Base-by-base conservation (phyloP, 2,329 filamentous ascomycete species). In the Neofusicoccum sp. region DNA sequence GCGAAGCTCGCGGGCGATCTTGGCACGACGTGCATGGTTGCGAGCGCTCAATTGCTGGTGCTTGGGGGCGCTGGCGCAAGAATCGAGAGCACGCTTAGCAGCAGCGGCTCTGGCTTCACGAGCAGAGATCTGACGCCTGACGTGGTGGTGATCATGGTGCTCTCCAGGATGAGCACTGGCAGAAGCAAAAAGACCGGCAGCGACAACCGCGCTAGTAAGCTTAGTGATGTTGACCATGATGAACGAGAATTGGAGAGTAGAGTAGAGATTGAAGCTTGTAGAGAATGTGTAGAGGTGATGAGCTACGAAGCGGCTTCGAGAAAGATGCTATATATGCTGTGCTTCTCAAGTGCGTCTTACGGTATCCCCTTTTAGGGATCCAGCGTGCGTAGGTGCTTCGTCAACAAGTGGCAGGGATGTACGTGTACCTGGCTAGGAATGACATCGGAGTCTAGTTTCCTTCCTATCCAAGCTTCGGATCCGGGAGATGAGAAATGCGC, bases 121-220 rank as follows among this genome's bases (percentile, higher is more conserved):
- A 34, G 51, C 66, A 30, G 67, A 62, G 47, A 75, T 68, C 60
- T 73, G 65, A 7, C 70, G 66, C 64, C 68, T 70, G 62, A 73
- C 60, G 30, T 68, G 65, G 38, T 64, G 60, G 59, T 65, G 64
- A 33, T 73, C 69, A 49, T 73, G 71, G 48, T 70, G 68, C 62
- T 74, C 72, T 34, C 71, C 71, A 28, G 72, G 71, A 38, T 74
- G 72, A 34, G 71, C 71, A 36, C 63, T 16, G 12, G 63, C 64
- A 33, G 64, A 48, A 44, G 62, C 38, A 4, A 68, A 53, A 36
- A 69, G 63, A 14, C 64, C 66, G 47, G 67, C 61, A 12, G 61
- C 64, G 16, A 62, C 63, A 34, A 66, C 51, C 14, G 67, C 67
- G 45, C 64, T 63, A 47, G 68, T 47, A 33, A 67, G 63, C 33